These are phyloP conservation scores for Solanum pinnatisectum DNA, from an alignment of 257 asterid genomes.

Conservation along the genomic window DNA sequence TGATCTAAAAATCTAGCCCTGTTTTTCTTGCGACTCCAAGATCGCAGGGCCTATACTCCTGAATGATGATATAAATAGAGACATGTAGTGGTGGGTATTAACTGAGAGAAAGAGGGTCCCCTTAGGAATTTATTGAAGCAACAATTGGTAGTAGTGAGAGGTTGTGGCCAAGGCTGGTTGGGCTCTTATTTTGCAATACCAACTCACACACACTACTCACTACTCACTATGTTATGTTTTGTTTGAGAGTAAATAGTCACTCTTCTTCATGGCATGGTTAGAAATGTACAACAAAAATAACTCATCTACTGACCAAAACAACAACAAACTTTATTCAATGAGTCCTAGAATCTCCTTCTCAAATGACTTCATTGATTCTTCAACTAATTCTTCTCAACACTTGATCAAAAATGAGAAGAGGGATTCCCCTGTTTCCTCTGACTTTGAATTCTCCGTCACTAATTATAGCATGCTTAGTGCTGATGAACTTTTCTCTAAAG, in stretches of 20 bases:
- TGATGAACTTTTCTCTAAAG: slow-evolving; percentile 74
- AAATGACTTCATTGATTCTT: slow-evolving; percentile 59
- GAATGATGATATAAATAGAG: slow-evolving; percentile 39
- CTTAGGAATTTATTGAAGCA: neutral
- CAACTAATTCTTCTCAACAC: neutral
- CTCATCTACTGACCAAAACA: slow-evolving; percentile 13
- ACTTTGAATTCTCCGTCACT: slow-evolving; percentile 70
- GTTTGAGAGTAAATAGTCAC: neutral
- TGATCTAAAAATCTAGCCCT: too few species aligned
- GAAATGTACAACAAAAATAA: slow-evolving; percentile 57
- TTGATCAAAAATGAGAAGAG: neutral
- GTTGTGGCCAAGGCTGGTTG: neutral
- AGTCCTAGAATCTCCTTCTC: slow-evolving; percentile 96
- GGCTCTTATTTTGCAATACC: neutral
- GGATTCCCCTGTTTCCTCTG: slow-evolving; percentile 83
- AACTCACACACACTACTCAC: neutral
- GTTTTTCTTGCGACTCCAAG: neutral
- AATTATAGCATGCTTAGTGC: slow-evolving; percentile 76
- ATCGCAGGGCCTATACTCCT: neutral
- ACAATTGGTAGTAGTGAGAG: neutral
- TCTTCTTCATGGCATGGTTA: slow-evolving; percentile 47
- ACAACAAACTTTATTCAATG: slow-evolving; percentile 18
- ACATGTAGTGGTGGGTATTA: slow-evolving; percentile 41
- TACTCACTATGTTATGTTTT: neutral
- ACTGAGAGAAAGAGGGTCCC: slow-evolving; percentile 13